Evolutionary conservation across 495 filamentous ascomycete genomes (phyloP), one percentile per base, ranked within the genome.

Genomic region (Cladorrhinum samala): DNA sequence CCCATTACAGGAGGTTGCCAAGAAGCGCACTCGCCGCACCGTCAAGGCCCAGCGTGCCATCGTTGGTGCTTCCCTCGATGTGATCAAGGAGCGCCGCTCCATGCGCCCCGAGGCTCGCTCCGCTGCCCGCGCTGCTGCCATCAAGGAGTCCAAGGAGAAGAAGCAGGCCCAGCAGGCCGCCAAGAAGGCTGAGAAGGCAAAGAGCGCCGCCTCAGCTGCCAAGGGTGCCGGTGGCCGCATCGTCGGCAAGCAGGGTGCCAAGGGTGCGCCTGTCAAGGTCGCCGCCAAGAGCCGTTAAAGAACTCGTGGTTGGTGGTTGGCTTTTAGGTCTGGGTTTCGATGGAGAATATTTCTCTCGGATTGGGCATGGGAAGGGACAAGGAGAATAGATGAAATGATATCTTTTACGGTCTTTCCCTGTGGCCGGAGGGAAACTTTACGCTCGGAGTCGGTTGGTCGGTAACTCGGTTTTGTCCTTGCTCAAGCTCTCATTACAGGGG

Each of bases 171-270:
- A 83, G 46, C 83, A 86, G 74, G 86, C 81, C 72, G 84, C 84
- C 74, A 99, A 99, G 89, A 97, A 96, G 88, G 84, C 86, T 40
- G 94, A 97, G 77, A 99, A 99, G 89, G 93, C 93, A 60, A 99
- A 97, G 89, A 79, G 58, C 63, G 93, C 91, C 56, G 83, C 85
- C 54, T 59, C 65, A 41, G 80, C 82, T 46, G 79, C 84, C 68
- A 85, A 86, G 77, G 91, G 90, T 60, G 77, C 78, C 55, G 27
- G 39, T 27, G 74, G 79, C 67, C 80, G 85, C 69, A 88, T 95
- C 72, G 79, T 83, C 72, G 87, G 89, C 80, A 99, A 99, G 87
- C 90, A 95, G 83, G 90, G 90, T 60, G 88, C 89, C 27, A 95
- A 93, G 83, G 93, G 94, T 62, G 83, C 91, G 64, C 82, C 83